A percentile compares a stretch with the other conserved stretches of the same genome.
Evolutionary conservation across 2,329 filamentous ascomycete genomes (phyloP).

Genomic region (Pseudocercospora ulei): DNA sequence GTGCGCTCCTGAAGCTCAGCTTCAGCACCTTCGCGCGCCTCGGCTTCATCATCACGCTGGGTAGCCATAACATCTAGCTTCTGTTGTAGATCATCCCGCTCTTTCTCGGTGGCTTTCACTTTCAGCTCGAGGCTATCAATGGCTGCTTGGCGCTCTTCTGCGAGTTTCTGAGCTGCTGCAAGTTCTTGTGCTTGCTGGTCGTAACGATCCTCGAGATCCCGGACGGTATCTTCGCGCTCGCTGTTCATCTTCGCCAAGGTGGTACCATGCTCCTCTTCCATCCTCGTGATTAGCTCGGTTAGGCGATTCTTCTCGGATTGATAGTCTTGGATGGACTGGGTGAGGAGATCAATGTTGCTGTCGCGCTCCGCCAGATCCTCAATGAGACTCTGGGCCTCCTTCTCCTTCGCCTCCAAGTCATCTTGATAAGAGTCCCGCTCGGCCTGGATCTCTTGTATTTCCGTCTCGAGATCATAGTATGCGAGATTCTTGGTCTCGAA

Average conservation of each 20-base stretch:
- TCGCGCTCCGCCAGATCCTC: slow-evolving; percentile 33
- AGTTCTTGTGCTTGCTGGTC: slow-evolving; percentile 35
- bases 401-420: slow-evolving; percentile 23
- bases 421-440: slow-evolving; percentile 25
- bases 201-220: slow-evolving; percentile 35
- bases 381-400: slow-evolving; percentile 22
- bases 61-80: slow-evolving; percentile 33
- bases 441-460: slow-evolving; percentile 32
- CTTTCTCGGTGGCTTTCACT: slow-evolving; percentile 34
- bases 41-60: slow-evolving; percentile 33
- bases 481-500: slow-evolving; percentile 32
- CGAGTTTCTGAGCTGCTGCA: slow-evolving; percentile 35
- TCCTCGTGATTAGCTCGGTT: slow-evolving; percentile 33
- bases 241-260: slow-evolving; percentile 36
- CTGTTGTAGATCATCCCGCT: slow-evolving; percentile 32
- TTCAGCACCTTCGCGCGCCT: slow-evolving; percentile 33
- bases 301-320: slow-evolving; percentile 35
- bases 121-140: slow-evolving; percentile 37
- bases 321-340: slow-evolving; percentile 36
- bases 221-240: slow-evolving; percentile 34
- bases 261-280: slow-evolving; percentile 36
- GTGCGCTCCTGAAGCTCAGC: slow-evolving; percentile 35
- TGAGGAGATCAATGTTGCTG: slow-evolving; percentile 34
- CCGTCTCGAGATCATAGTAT: slow-evolving; percentile 32
- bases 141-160: slow-evolving; percentile 34